Base-by-base conservation (phyloP, 805 yeast species). In the Kurtzmaniella cleridarum region DNA sequence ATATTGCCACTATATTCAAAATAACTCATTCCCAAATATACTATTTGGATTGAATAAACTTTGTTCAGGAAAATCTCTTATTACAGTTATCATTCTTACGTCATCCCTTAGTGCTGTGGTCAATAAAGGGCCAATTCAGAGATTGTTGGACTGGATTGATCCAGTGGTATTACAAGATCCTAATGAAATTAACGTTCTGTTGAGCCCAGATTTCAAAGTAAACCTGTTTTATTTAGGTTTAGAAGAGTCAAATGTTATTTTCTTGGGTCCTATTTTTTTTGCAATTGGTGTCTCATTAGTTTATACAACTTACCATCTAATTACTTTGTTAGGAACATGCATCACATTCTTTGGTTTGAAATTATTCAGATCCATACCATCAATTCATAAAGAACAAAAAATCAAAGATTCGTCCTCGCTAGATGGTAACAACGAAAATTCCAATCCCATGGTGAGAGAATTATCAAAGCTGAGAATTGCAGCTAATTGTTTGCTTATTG, bases 191-290 rank as follows among this genome's bases (percentile, higher is more conserved):
- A 63, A 65, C 34, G 57, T 69, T 34, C 69, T 69, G 30, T 53
- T 59, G 27, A 45, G 48, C 26, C 32, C 56, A 2, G 55, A 58
- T 27, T 70, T 59, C 44, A 57, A 55, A 34, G 46, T 75, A 27
- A 81, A 84, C 51, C 67, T 77, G n/a, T 78, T 76, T 49, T 84
- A 74, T 50, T 56, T 87, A 35, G 95, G 95, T 0, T 54, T 83
- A 3, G 76, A 79, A 42, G 88, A 81, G 41, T 49, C 55, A 11
- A 65, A 66, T 13, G 52, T 79, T 30, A 76, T 79, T 66, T 66
- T 76, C 41, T 57, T 83, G 27, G 90, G 86, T 1, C 75, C 84
- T 1, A 20, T 81, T 2, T 74, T 83, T 43, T 63, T 69, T 38
- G 42, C 69, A 3, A 59, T 75, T 35, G 66, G 81, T 2, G 52